Percentiles rank a stretch among this genome's conserved stretches.
Conservation (phyloP, 139 green algal species). For the Closterium sp. region DNA sequence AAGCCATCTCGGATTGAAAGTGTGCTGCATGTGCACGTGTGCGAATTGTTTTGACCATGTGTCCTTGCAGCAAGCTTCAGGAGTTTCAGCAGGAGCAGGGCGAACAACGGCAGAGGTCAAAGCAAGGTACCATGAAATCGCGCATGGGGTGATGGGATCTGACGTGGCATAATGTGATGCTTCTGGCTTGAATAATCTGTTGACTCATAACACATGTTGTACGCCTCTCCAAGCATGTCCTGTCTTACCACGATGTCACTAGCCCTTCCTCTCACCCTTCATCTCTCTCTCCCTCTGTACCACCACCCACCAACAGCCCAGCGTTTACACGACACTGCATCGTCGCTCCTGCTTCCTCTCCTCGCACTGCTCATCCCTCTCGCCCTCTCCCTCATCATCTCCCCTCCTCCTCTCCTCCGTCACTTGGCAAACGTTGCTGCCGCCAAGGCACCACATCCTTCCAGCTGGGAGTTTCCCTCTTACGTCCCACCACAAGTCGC, state of each 20-base stretch:
- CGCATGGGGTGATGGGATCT: too few relatives aligned
- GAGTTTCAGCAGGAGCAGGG: background rate
- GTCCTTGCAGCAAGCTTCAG: background rate
- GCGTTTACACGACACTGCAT: background rate
- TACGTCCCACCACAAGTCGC: background rate
- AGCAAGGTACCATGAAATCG: background rate
- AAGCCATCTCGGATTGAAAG: too few relatives aligned
- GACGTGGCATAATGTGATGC: too few relatives aligned
- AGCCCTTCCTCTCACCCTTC: background rate
- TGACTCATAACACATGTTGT: too few relatives aligned
- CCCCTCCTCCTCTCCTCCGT: background rate
- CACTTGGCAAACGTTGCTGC: background rate
- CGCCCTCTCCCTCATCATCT: background rate
- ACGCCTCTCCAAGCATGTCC: too few relatives aligned
- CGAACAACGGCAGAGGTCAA: background rate
- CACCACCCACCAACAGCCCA: background rate
- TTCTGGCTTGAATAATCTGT: too few relatives aligned
- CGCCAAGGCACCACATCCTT: background rate
- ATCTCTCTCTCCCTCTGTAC: background rate
- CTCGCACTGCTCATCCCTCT: background rate
- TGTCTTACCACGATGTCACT: too few relatives aligned
- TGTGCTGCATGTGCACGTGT: background rate
- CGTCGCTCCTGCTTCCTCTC: background rate
- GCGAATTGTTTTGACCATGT: too few relatives aligned
- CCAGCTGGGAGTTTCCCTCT: background rate